A percentile compares a stretch with the other conserved stretches of the same genome.
Conservation (phyloP, 2,329 filamentous ascomycete genomes). For the Harringtonia lauricola region DNA sequence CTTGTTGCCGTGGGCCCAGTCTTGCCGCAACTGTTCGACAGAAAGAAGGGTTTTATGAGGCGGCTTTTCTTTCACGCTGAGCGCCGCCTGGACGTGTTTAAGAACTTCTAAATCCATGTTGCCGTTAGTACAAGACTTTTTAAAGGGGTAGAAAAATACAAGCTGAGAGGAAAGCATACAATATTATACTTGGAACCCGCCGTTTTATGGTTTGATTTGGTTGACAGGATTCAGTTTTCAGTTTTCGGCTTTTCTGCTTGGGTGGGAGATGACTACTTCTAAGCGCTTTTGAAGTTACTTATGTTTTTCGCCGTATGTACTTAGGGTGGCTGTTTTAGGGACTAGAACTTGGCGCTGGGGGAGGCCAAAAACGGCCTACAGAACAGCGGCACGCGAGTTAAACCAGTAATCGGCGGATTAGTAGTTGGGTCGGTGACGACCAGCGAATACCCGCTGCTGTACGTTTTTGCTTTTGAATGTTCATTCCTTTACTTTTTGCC, state of each 20-base stretch:
- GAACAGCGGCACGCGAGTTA: neutral
- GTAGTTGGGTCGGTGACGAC: too few relatives aligned
- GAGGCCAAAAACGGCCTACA: neutral
- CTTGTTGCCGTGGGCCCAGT: neutral
- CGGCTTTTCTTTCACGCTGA: neutral
- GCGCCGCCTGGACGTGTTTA: neutral
- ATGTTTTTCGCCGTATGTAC: too few relatives aligned
- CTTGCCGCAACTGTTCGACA: neutral
- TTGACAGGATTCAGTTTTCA: neutral
- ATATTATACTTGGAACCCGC: neutral
- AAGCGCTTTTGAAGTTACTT: too few relatives aligned
- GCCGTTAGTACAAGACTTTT: neutral
- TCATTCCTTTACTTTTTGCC: too few relatives aligned
- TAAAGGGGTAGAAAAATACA: neutral
- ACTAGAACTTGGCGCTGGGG: neutral
- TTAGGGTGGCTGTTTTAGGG: neutral
- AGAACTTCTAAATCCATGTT: neutral
- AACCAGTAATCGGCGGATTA: neutral
- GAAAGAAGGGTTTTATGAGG: neutral
- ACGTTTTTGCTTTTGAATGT: too few relatives aligned
- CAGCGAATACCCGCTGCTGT: conserved; percentile 1
- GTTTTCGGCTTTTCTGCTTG: neutral
- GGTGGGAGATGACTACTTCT: too few relatives aligned
- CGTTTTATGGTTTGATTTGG: neutral
- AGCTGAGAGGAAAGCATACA: neutral